These are phyloP conservation scores for Dactylellina leptospora DNA, from an alignment of 2,329 filamentous ascomycete genomes.

Conservation along the genomic window DNA sequence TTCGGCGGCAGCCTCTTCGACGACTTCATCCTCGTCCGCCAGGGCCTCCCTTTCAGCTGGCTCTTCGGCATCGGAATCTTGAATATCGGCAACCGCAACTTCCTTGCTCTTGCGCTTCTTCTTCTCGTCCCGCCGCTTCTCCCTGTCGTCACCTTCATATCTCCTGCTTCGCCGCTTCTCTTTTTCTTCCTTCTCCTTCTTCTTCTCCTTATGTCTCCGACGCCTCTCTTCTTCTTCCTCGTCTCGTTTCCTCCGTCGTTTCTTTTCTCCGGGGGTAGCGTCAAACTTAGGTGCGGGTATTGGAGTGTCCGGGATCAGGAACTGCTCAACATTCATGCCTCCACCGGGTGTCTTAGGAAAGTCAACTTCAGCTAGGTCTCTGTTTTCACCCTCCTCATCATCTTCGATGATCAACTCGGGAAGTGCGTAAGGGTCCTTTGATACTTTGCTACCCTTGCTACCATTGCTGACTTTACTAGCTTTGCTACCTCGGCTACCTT, in stretches of 20 bases:
- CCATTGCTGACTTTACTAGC: constrained; percentile 37
- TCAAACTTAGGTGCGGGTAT: constrained; percentile 30
- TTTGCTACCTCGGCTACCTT: constrained; percentile 39
- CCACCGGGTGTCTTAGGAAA: constrained; percentile 45
- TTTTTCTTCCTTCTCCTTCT: constrained; percentile 33
- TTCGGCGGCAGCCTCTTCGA: neutral
- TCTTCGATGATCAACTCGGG: constrained; percentile 50
- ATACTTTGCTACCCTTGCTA: constrained; percentile 29
- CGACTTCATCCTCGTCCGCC: constrained; percentile 20
- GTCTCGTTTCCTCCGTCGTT: constrained; percentile 43
- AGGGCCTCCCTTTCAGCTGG: constrained; percentile 16
- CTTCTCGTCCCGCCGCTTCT: constrained; percentile 40
- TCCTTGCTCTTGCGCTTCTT: constrained; percentile 13
- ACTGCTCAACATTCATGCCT: constrained; percentile 46
- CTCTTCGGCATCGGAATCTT: constrained; percentile 21
- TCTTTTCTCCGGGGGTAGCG: constrained; percentile 32
- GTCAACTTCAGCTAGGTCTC: constrained; percentile 20
- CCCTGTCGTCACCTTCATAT: constrained; percentile 29
- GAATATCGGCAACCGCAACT: constrained; percentile 6
- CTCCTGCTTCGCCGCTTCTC: constrained; percentile 32
- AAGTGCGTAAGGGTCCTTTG: constrained; percentile 42
- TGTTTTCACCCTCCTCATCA: constrained; percentile 34
- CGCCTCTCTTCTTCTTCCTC: constrained; percentile 43
- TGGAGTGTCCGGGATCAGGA: constrained; percentile 47
- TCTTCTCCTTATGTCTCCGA: constrained; percentile 40